Base-by-base conservation (phyloP, 306 rosid species). In the Vicia faba region DNA sequence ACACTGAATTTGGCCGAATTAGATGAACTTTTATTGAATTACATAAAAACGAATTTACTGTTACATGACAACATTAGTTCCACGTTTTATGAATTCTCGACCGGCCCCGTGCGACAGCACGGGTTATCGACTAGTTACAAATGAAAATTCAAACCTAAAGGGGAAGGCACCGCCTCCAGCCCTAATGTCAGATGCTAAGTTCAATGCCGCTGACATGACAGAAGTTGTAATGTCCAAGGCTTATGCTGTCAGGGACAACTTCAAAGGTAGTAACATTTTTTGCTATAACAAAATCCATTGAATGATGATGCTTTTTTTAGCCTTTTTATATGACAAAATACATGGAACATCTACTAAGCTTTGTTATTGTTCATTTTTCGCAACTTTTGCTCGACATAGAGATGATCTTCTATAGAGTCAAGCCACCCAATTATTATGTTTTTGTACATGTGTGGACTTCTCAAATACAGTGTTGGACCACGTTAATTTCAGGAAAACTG, bases 221-320 rank as follows among this genome's bases (percentile, higher is more conserved):
- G 98, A 92, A 79, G 98, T 92, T 45, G 86, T 92, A 35, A 92
- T 92, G 98, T 92, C 98, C 11, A 92, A 89, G 81, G 98, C 96
- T 44, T 92, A 89, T 67, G 96, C 98, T 13, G 98, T 64, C 46
- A 85, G 87, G n/a, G n/a, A n/a, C n/a, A n/a, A n/a, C n/a, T n/a
- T n/a, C n/a, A n/a, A n/a, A n/a, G n/a, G n/a, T n/a, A n/a, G n/a
- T n/a, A n/a, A n/a, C n/a, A n/a, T n/a, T n/a, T n/a, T n/a, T n/a
- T n/a, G n/a, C n/a, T n/a, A n/a, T n/a, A n/a, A n/a, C n/a, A n/a
- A n/a, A n/a, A n/a, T n/a, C n/a, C n/a, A n/a, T n/a, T n/a, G n/a
- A n/a, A n/a, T n/a, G n/a, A n/a, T n/a, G n/a, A n/a, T n/a, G n/a
- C n/a, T n/a, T n/a, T n/a, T n/a, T n/a, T n/a, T n/a, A n/a, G n/a